phyloP scores from a whole-genome alignment of 805 yeast species.

The Schwanniomyces occidentalis region DNA sequence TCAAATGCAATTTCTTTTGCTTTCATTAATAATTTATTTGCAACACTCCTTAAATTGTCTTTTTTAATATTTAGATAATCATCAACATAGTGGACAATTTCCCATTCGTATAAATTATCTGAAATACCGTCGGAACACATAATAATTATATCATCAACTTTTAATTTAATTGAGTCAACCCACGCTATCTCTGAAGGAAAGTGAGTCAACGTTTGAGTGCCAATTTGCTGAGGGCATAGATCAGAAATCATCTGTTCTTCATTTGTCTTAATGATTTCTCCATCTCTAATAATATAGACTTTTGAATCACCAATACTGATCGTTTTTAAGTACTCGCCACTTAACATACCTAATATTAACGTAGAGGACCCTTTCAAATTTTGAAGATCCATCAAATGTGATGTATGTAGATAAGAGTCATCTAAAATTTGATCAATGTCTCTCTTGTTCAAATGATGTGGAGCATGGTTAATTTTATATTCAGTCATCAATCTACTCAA shows the following conservation, averaged over 20 bases:
- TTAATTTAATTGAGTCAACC: slow-evolving; percentile 40
- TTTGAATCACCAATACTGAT: slow-evolving; percentile 56
- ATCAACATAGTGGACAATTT: slow-evolving; percentile 40
- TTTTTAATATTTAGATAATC: slow-evolving; percentile 27
- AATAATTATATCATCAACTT: slow-evolving; percentile 44
- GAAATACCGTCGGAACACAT: slow-evolving; percentile 56
- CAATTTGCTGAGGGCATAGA: slow-evolving; percentile 55
- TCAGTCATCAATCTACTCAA: slow-evolving; percentile 47
- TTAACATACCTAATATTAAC: slow-evolving; percentile 46
- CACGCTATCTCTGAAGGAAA: slow-evolving; percentile 51
- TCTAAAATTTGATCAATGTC: slow-evolving; percentile 47
- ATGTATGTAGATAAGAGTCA: slow-evolving; percentile 47
- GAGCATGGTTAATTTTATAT: slow-evolving; percentile 40
- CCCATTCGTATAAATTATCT: slow-evolving; percentile 52
- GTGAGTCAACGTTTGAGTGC: slow-evolving; percentile 45
- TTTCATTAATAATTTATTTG: slow-evolving; percentile 39
- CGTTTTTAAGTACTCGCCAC: slow-evolving; percentile 47
- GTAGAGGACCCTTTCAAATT: slow-evolving; percentile 51
- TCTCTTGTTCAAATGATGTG: slow-evolving; percentile 37
- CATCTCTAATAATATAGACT: slow-evolving; percentile 48
- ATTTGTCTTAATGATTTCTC: slow-evolving; percentile 42
- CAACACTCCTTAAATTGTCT: slow-evolving; percentile 37
- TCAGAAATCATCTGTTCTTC: slow-evolving; percentile 47
- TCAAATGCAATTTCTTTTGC: slow-evolving; percentile 54
- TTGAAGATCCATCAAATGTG: slow-evolving; percentile 52